These are phyloP conservation scores for Linnemannia exigua DNA, from an alignment of 192 early-diverging fungal species.

Conservation along the genomic window DNA sequence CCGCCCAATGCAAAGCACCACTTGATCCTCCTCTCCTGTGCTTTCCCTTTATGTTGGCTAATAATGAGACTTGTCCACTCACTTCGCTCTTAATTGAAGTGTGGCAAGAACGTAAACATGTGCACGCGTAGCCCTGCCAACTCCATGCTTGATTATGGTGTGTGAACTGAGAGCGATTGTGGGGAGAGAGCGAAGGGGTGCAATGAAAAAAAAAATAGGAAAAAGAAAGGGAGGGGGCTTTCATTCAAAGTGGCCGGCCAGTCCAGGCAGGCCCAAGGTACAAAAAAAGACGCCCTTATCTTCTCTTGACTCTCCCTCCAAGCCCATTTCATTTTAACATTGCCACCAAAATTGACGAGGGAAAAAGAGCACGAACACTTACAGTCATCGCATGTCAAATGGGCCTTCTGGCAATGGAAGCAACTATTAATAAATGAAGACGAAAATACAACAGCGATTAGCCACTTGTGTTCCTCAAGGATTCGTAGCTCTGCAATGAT, in stretches of 20 bases:
- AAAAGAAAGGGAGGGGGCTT: background rate
- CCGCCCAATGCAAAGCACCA: background rate
- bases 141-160: background rate
- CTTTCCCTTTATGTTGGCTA: background rate
- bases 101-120: background rate
- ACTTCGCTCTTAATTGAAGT: background rate
- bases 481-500: no score
- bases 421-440: conserved; percentile 51
- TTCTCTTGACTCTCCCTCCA: background rate
- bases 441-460: background rate
- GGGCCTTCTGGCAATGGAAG: conserved; percentile 83
- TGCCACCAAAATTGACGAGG: background rate
- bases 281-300: background rate
- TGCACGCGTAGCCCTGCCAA: background rate
- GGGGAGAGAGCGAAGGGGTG: background rate
- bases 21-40: background rate
- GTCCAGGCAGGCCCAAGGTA: background rate
- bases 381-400: conserved; percentile 81
- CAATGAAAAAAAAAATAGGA: background rate
- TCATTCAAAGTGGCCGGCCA: background rate
- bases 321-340: background rate
- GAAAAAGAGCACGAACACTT: conserved; percentile 33
- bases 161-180: background rate
- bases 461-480: background rate
- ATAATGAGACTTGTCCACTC: background rate